Evolutionary conservation across 2,329 filamentous ascomycete genomes (phyloP), one percentile per base, ranked within the genome.

Genomic region (Hypoxylon sp.): DNA sequence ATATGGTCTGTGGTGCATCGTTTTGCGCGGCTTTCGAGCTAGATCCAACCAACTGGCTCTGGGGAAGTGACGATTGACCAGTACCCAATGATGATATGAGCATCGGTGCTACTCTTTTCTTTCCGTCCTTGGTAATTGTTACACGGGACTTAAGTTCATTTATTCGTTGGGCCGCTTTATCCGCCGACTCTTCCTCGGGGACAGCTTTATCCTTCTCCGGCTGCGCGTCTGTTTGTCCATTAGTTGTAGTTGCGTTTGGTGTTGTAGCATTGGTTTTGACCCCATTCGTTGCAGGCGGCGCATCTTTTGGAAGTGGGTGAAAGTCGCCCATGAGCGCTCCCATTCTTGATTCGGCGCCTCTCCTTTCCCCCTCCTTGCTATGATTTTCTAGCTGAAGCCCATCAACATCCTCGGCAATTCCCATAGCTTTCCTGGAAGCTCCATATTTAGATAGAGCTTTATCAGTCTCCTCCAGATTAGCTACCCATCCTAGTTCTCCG

Each of bases 241-340:
- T 68, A 75, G 80, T 80, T 2, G 80, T 68, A 9, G 78, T 74
- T 21, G 77, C 73, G 28, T 81, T 85, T 2, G 80, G 74, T 1
- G 79, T 78, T 6, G 77, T 72, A 11, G 76, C 69, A 58, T 76
- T 75, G 2, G 73, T 78, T 69, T 85, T 93, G 79, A 77, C 82
- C 0, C 85, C 86, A 59, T 87, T 87, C 25, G 82, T 80, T n/a
- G 77, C 82, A 58, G 82, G 79, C 3, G 81, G 79, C 7, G 80
- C 78, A 55, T 84, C 82, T 43, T 88, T 88, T 2, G 84, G 82
- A 2, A 86, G 79, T 2, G 86, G 82, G 57, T 85, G 85, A 17
- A 87, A 86, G 76, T 97, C 94, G 5, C 95, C 95, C 96, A 99
- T 99, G 38, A 99, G 82, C n/a, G 95, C 95, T 11, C 96, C 96